Evolutionary conservation across 495 filamentous ascomycete genomes (phyloP).

Genomic region (Astrothelium macrocarpum): DNA sequence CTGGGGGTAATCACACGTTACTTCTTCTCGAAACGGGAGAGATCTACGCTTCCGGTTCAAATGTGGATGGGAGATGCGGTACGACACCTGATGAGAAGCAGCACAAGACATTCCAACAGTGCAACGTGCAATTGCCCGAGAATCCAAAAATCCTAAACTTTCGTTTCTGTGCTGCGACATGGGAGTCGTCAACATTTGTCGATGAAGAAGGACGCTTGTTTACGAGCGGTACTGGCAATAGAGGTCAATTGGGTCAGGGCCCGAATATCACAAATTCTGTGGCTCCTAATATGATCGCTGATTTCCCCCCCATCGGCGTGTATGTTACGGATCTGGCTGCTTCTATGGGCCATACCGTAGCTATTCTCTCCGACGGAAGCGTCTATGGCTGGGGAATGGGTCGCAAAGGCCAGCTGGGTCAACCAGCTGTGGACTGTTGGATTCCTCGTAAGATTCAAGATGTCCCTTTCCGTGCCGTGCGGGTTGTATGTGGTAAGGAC

Average conservation of each 20-base stretch:
- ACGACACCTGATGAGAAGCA: conserved; percentile 6
- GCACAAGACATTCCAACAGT: conserved; percentile 21
- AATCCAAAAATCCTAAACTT: conserved; percentile 8
- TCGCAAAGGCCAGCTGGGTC: conserved; percentile 74
- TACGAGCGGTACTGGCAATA: conserved; percentile 52
- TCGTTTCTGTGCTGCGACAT: conserved; percentile 54
- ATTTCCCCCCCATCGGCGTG: conserved; percentile 51
- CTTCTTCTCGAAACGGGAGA: conserved; percentile 48
- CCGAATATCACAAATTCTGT: conserved; percentile 15
- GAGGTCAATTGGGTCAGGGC: conserved; percentile 65
- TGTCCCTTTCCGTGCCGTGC: conserved; percentile 45
- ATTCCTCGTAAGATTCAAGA: conserved; percentile 49
- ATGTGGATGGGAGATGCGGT: conserved; percentile 48
- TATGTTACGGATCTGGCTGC: conserved; percentile 51
- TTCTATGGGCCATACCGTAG: conserved; percentile 68
- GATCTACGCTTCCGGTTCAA: conserved; percentile 55
- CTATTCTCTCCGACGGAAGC: conserved; percentile 60
- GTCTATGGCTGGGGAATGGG: conserved; percentile 84
- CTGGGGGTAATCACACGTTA: conserved; percentile 85
- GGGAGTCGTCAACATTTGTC: conserved; percentile 61
- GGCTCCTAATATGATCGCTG: conserved; percentile 33
- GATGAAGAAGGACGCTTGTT: conserved; percentile 42
- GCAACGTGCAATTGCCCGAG: conserved; percentile 9
- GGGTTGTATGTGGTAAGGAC: conserved; percentile 68
- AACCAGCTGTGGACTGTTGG: conserved; percentile 38